Percentiles rank a stretch among this genome's conserved stretches.
Evolutionary conservation across 495 filamentous ascomycete species (phyloP).

Genomic region (Lasiosphaeris hirsuta): DNA sequence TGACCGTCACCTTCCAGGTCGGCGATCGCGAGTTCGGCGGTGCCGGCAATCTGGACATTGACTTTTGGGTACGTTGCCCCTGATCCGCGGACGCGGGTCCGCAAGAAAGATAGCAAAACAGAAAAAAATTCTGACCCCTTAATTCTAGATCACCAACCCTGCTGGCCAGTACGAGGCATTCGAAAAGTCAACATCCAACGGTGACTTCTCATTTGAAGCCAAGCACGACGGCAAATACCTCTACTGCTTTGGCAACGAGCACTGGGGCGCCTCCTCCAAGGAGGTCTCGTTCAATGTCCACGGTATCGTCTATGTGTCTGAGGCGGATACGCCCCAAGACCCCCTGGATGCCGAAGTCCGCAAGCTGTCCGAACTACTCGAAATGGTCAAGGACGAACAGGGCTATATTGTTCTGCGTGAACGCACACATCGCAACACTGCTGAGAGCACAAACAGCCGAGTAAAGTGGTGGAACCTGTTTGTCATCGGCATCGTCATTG

Average conservation of each 20-base stretch:
- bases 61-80: conserved; percentile 81
- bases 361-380: conserved; percentile 76
- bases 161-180: conserved; percentile 66
- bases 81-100: background rate
- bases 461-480: conserved; percentile 99
- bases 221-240: conserved; percentile 79
- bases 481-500: conserved; percentile 83
- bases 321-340: conserved; percentile 77
- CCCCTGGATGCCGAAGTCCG: conserved; percentile 91
- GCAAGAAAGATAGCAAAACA: background rate
- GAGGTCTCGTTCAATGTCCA: conserved; percentile 99
- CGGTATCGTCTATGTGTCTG: conserved; percentile 95
- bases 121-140: background rate
- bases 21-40: conserved; percentile 94
- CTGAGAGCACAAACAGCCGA: conserved; percentile 93
- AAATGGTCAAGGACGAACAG: conserved; percentile 95
- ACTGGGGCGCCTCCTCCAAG: conserved; percentile 87
- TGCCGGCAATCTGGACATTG: conserved; percentile 90
- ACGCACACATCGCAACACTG: conserved; percentile 93
- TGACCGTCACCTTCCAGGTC: conserved; percentile 98
- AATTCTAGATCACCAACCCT: conserved; percentile 77
- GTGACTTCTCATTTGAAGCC: conserved; percentile 90
- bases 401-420: conserved; percentile 94
- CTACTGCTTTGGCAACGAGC: conserved; percentile 99
- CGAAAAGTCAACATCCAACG: conserved; percentile 75